These are phyloP conservation scores for Paracoccidioides brasiliensis DNA, from an alignment of 2,329 filamentous ascomycete genomes.

Conservation along the genomic window DNA sequence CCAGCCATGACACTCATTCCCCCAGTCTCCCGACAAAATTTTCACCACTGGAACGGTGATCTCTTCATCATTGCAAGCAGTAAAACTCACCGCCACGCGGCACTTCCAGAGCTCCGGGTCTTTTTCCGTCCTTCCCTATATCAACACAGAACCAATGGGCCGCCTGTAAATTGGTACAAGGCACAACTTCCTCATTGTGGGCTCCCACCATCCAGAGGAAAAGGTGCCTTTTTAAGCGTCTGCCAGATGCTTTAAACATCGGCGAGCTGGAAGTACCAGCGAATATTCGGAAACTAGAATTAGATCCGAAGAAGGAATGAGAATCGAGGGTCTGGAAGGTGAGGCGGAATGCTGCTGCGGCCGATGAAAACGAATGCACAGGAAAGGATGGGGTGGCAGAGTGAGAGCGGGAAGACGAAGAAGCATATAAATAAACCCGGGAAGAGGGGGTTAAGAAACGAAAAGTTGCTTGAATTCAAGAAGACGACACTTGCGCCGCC, in stretches of 20 bases:
- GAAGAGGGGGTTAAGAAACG: not conserved
- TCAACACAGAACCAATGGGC: slow-evolving; percentile 8
- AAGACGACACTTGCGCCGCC: too few species aligned
- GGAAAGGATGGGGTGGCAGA: slow-evolving; percentile 38
- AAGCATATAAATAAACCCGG: slow-evolving; percentile 1
- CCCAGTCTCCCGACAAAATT: slow-evolving; percentile 25
- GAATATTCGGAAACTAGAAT: slow-evolving; percentile 38
- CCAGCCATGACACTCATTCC: slow-evolving; percentile 10
- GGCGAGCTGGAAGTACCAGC: slow-evolving; percentile 38
- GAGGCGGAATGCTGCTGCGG: slow-evolving; percentile 23
- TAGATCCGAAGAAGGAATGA: slow-evolving; percentile 46
- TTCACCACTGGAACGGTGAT: slow-evolving; percentile 32
- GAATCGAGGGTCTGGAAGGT: slow-evolving; percentile 38
- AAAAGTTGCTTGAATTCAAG: too few species aligned
- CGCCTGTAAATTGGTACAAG: slow-evolving; percentile 48
- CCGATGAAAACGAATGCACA: slow-evolving; percentile 48
- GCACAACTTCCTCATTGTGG: slow-evolving; percentile 52
- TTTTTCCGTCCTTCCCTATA: slow-evolving; percentile 23
- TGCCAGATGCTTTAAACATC: slow-evolving; percentile 44
- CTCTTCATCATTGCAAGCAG: slow-evolving; percentile 35
- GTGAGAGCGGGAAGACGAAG: slow-evolving; percentile 12
- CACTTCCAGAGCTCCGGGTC: slow-evolving; percentile 31
- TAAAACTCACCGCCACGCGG: slow-evolving; percentile 36
- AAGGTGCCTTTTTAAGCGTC: slow-evolving; percentile 44
- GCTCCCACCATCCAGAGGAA: slow-evolving; percentile 42